These are phyloP conservation scores for Hanseniaspora vineae DNA, from an alignment of 805 yeast genomes.

Conservation along the genomic window DNA sequence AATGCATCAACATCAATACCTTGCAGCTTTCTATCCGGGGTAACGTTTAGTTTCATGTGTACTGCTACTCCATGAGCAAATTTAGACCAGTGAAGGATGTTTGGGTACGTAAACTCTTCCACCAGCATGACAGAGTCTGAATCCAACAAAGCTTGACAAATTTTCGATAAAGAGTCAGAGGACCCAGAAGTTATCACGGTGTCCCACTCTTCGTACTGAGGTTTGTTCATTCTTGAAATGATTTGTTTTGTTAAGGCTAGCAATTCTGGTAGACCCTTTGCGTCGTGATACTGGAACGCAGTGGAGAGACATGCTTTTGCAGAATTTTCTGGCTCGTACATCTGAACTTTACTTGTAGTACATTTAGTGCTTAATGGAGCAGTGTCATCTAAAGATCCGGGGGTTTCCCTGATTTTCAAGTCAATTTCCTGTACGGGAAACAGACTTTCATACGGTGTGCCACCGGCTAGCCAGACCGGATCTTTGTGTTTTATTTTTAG, in stretches of 20 bases:
- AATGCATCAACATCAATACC: constrained; percentile 42
- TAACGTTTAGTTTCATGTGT: constrained; percentile 40
- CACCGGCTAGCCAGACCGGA: constrained; percentile 39
- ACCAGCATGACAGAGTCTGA: constrained; percentile 43
- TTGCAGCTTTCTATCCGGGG: constrained; percentile 34
- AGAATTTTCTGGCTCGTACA: background rate
- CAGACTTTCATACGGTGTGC: constrained; percentile 46
- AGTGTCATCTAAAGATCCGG: constrained; percentile 13
- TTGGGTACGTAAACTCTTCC: constrained; percentile 58
- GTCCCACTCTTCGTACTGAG: constrained; percentile 36
- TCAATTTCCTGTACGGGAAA: constrained; percentile 45
- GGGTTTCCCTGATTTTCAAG: constrained; percentile 31
- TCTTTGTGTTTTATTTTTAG: constrained; percentile 3
- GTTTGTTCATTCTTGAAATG: constrained; percentile 29
- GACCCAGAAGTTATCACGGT: constrained; percentile 38
- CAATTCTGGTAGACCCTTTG: constrained; percentile 34
- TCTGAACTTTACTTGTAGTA: background rate
- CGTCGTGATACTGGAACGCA: constrained; percentile 46
- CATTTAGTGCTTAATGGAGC: background rate
- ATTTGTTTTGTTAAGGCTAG: constrained; percentile 28
- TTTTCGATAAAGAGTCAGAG: constrained; percentile 42
- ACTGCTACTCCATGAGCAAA: constrained; percentile 40
- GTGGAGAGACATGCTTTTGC: constrained; percentile 10
- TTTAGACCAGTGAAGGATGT: constrained; percentile 33
- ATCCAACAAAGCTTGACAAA: constrained; percentile 38